Conservation (phyloP, 306 rosid species). For the Begonia fuchsioides region DNA sequence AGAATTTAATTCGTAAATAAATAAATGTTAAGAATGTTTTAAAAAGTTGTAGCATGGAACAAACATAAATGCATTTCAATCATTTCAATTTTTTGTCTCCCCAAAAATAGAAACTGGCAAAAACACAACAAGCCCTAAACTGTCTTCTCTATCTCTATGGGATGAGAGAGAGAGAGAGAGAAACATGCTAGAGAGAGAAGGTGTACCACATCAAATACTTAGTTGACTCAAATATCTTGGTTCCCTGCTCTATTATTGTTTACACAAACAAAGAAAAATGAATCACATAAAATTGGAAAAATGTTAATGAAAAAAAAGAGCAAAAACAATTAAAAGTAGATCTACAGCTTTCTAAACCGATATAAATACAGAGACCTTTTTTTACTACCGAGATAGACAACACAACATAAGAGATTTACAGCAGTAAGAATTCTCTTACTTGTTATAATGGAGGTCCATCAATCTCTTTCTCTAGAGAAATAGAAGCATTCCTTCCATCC, state of each 20-base stretch:
- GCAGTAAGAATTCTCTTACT: slow-evolving; percentile 17
- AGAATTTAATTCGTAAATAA: no score
- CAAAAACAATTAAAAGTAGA: no score
- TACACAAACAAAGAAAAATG: slow-evolving; percentile 55
- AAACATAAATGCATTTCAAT: no score
- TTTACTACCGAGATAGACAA: no score
- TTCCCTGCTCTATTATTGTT: slow-evolving; percentile 17
- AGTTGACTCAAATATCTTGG: slow-evolving; percentile 11
- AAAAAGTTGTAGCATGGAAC: no score
- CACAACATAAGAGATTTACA: slow-evolving; percentile 6
- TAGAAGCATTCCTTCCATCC: slow-evolving; percentile 3
- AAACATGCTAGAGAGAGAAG: not conserved
- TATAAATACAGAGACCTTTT: slow-evolving; percentile 5
- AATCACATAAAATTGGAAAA: slow-evolving; percentile 30
- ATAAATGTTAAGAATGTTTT: no score
- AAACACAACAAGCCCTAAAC: no score
- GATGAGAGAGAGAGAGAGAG: not conserved
- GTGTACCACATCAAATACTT: slow-evolving; percentile 9
- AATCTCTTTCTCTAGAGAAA: slow-evolving; percentile 19
- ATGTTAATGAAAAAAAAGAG: slow-evolving; percentile 18
- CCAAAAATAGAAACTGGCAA: no score
- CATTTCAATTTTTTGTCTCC: no score
- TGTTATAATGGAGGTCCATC: slow-evolving; percentile 52
- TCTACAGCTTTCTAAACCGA: slow-evolving; percentile 18
- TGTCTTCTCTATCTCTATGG: no score